Percentiles rank a stretch among this genome's conserved stretches.
Conservation (phyloP, 768 basidiomycete species). For the Cystobasidium tubakii region DNA sequence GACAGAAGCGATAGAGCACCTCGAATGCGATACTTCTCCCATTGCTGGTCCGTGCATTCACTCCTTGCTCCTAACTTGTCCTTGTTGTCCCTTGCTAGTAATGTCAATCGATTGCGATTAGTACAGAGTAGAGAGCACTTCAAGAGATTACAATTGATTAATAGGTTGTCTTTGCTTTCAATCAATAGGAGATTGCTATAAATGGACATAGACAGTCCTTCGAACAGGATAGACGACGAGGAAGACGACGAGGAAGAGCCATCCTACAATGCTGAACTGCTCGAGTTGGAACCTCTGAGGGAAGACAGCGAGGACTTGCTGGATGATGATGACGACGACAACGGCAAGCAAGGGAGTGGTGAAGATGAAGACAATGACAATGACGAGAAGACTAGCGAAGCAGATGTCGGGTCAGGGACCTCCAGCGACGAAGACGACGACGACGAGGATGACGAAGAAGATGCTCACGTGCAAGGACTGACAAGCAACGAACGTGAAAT, state of each 20-base stretch:
- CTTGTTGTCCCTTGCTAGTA: neutral
- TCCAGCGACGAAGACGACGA: conserved; percentile 13
- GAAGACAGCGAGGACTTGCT: neutral
- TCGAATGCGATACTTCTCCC: neutral
- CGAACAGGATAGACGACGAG: neutral
- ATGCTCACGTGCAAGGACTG: conserved; percentile 18
- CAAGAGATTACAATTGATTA: neutral
- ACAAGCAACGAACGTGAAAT: conserved; percentile 24
- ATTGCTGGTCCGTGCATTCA: neutral
- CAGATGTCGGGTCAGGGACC: neutral
- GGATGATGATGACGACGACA: conserved; percentile 3
- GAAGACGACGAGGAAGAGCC: neutral
- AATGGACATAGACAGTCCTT: neutral
- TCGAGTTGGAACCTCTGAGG: neutral
- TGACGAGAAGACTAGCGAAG: neutral
- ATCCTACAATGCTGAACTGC: neutral
- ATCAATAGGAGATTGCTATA: too few relatives aligned
- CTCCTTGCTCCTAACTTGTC: neutral
- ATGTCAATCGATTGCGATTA: neutral
- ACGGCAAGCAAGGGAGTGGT: neutral
- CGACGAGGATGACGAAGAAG: conserved; percentile 15
- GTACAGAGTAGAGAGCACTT: neutral
- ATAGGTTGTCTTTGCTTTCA: too few relatives aligned
- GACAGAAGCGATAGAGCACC: neutral
- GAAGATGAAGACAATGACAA: neutral